These are phyloP conservation scores for Aspergillus nidulans DNA, from an alignment of 495 filamentous ascomycete genomes.

Conservation along the genomic window DNA sequence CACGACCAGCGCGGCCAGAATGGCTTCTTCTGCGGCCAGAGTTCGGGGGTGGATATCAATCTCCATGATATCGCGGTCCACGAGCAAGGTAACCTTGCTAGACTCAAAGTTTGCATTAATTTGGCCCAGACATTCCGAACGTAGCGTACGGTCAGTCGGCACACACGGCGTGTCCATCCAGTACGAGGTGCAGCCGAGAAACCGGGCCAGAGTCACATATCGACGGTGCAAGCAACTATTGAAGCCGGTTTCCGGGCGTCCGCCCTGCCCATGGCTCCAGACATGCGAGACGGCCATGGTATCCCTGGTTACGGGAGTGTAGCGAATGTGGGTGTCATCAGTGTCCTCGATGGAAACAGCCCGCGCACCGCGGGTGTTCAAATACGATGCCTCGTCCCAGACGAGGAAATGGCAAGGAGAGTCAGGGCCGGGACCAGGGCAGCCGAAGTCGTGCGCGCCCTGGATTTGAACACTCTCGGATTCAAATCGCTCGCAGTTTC, in stretches of 20 bases:
- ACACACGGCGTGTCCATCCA: conserved; percentile 10
- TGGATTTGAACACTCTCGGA: background rate
- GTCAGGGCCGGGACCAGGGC: background rate
- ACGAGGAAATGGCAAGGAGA: conserved; percentile 1
- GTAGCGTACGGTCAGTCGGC: background rate
- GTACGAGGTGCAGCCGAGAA: background rate
- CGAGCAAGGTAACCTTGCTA: conserved; percentile 2
- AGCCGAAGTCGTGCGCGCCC: background rate
- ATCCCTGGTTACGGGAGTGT: background rate
- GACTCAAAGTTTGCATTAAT: background rate
- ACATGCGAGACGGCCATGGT: conserved; percentile 5
- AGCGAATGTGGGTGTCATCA: background rate
- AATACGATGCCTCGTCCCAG: conserved; percentile 4
- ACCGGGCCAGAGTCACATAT: background rate
- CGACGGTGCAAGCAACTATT: conserved; percentile 3
- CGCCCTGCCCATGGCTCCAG: conserved; percentile 7
- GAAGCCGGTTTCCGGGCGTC: conserved; percentile 2
- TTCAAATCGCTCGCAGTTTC: conserved; percentile 6
- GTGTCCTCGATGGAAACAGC: background rate
- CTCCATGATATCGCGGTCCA: conserved; percentile 1
- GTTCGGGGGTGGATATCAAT: background rate
- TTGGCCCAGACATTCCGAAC: background rate
- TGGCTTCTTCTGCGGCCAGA: background rate
- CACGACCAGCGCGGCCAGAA: background rate
- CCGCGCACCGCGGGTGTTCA: background rate